phyloP scores from a whole-genome alignment of 2,329 filamentous ascomycete genomes.

The Cladophialophora exuberans region DNA sequence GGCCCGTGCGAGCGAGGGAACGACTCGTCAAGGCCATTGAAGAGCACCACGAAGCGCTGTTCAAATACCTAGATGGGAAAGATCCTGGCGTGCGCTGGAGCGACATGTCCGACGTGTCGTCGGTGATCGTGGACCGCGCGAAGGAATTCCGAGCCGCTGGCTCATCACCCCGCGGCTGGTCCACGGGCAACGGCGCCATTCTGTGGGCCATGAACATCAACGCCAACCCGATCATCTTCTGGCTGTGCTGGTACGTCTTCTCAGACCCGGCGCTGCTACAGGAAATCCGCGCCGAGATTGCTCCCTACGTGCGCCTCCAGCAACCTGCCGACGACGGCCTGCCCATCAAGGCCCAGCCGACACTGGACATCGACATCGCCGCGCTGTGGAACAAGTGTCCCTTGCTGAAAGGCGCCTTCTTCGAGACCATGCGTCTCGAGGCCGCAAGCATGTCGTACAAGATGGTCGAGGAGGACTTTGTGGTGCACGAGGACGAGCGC shows the following conservation, averaged over 20 bases:
- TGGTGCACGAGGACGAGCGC: constrained; percentile 42
- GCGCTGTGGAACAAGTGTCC: constrained; percentile 49
- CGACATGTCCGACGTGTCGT: constrained; percentile 54
- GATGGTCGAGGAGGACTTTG: constrained; percentile 43
- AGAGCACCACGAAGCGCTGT: constrained; percentile 48
- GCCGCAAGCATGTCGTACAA: constrained; percentile 48
- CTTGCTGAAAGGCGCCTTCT: constrained; percentile 50
- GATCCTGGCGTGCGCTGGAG: constrained; percentile 49
- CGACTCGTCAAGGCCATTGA: constrained; percentile 46
- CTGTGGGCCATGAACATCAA: constrained; percentile 57
- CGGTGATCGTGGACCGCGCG: constrained; percentile 48
- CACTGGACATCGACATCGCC: constrained; percentile 46
- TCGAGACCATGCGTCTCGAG: constrained; percentile 51
- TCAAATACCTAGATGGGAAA: constrained; percentile 46
- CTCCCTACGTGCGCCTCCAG: constrained; percentile 44
- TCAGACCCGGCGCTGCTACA: constrained; percentile 45
- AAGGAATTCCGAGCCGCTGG: constrained; percentile 41
- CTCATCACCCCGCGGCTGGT: constrained; percentile 32
- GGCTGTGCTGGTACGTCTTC: constrained; percentile 54
- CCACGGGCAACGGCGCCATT: constrained; percentile 53
- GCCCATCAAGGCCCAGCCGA: constrained; percentile 47
- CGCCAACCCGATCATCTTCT: constrained; percentile 56
- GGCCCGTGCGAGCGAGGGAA: constrained; percentile 52
- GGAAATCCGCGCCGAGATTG: constrained; percentile 51
- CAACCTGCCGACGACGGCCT: constrained; percentile 44